A percentile compares a stretch with the other conserved stretches of the same genome.
Conservation (phyloP, 768 basidiomycete genomes). For the Paxillus involutus region DNA sequence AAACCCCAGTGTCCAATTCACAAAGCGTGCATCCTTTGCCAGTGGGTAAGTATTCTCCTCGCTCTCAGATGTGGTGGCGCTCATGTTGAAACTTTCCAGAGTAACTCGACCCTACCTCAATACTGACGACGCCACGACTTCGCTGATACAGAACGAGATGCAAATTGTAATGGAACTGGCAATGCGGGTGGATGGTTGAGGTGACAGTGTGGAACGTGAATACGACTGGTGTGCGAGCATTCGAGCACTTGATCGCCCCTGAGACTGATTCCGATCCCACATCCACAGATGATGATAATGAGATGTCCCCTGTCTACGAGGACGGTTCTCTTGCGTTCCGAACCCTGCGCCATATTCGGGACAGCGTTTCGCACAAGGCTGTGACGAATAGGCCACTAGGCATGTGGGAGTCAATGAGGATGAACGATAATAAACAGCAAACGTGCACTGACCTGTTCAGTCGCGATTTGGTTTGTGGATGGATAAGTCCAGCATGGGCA, state of each 20-base stretch:
- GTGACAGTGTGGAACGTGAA: slow-evolving; percentile 49
- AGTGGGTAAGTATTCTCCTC: no score
- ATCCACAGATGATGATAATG: slow-evolving; percentile 44
- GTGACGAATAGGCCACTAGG: slow-evolving; percentile 26
- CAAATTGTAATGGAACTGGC: slow-evolving; percentile 44
- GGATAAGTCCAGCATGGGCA: neutral
- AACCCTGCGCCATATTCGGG: slow-evolving; percentile 81
- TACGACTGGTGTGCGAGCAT: slow-evolving; percentile 60
- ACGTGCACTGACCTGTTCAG: neutral
- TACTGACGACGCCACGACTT: slow-evolving; percentile 23
- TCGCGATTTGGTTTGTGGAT: neutral
- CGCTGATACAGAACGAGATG: slow-evolving; percentile 38
- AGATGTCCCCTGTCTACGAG: no score
- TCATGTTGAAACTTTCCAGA: no score
- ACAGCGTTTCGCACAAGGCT: slow-evolving; percentile 74
- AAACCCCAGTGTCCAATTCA: no score
- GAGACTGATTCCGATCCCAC: no score
- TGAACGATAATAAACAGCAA: neutral
- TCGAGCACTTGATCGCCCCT: no score
- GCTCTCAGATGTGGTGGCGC: no score
- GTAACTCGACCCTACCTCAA: no score
- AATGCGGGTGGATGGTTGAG: slow-evolving; percentile 48
- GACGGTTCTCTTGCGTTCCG: slow-evolving; percentile 77
- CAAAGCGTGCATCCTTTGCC: no score
- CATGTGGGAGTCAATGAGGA: neutral